Conservation (phyloP, 1,284 basidiomycete genomes). For the Tremellales sp. region DNA sequence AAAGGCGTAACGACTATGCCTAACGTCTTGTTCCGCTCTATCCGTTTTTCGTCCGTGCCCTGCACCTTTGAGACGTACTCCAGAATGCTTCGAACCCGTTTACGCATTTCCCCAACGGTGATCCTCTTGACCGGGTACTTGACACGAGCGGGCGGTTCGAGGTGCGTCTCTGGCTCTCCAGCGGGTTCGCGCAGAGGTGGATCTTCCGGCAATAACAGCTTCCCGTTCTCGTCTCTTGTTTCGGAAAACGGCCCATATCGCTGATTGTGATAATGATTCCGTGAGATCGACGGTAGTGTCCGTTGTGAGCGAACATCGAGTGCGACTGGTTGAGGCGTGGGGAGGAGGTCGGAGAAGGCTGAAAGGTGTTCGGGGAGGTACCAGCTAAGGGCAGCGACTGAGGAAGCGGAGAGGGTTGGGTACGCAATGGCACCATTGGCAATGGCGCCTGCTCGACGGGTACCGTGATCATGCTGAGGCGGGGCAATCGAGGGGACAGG, state of each 20-base stretch:
- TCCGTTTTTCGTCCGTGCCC: conserved; percentile 66
- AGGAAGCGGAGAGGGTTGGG: conserved; percentile 22
- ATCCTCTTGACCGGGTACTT: conserved; percentile 91
- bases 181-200: conserved; percentile 23
- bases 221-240: conserved; percentile 29
- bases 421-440: conserved; percentile 30
- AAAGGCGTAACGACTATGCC: conserved; percentile 42
- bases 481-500: conserved; percentile 25
- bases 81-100: conserved; percentile 82
- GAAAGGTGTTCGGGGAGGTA: conserved; percentile 89
- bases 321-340: conserved; percentile 66
- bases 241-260: conserved; percentile 37
- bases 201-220: conserved; percentile 29
- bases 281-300: conserved; percentile 25
- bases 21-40: conserved; percentile 63
- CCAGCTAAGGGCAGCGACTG: conserved; percentile 60
- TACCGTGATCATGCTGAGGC: conserved; percentile 38
- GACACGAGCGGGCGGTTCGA: conserved; percentile 85
- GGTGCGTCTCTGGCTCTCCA: conserved; percentile 39
- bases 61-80: conserved; percentile 72
- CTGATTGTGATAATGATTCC: conserved; percentile 37
- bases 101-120: conserved; percentile 95
- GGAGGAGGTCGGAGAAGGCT: conserved; percentile 79
- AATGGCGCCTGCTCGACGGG: conserved; percentile 45
- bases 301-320: conserved; percentile 60